Base-by-base conservation (phyloP, 73 alveolate genomes). In the Uronychia setigera region DNA sequence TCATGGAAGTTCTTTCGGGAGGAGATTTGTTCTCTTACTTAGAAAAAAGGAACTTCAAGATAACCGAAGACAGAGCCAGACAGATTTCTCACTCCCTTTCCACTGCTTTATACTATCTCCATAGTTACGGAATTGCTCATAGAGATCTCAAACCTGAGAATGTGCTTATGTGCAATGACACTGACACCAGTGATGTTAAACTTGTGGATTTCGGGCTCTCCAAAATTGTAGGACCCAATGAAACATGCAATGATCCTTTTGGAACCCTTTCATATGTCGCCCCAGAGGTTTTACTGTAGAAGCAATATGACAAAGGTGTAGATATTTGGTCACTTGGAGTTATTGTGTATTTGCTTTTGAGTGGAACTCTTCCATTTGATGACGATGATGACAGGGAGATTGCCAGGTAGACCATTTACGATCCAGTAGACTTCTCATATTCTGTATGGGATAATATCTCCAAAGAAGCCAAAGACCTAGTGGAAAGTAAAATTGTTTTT, bases 241-340 rank as follows among this genome's bases (percentile, higher is more conserved):
- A 95, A 87, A 85, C 87, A 32, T 91, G 95, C 75, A 83, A 76
- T 60, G 98, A 95, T 60, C 98, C 98, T 26, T 95, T 95, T 83
- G 98, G 98, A 26, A 95, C 98, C 26, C 81, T 93, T 58, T 92
- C 96, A 0, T 95, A 95, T 93, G 98, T 91, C 0, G 98, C 98
- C 29, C 98, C 98, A 1, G 98, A 95, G 88, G 97, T 95, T 19
- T 77, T 95, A 13, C 86, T 92, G 60, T 88, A 92, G 79, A 93
- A 95, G 59, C 96, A 94, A 0, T 95, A 95, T 80, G 93, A 91
- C 32, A 91, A 86, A 79, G 92, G 87, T 60, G 97, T 90, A 5
- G 98, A 95, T 91, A 77, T 95, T 57, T 95, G 96, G 96, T 87
- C 95, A 26, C 79, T 95, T 29, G 98, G 98, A 9, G 92, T 92